phyloP scores from a whole-genome alignment of 2,329 filamentous ascomycete species.

The Cordyceps farinosa region DNA sequence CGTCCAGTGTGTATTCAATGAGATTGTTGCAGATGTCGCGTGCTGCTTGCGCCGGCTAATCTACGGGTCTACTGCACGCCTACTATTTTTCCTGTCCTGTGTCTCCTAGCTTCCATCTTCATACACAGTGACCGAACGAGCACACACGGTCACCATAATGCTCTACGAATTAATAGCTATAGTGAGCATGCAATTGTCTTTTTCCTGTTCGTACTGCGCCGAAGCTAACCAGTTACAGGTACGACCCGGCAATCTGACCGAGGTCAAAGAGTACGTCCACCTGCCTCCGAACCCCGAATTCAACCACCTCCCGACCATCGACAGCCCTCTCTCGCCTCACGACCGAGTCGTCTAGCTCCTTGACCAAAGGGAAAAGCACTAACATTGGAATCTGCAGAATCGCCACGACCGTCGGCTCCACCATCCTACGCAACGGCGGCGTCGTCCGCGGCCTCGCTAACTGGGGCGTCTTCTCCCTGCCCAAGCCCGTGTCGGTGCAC shows the following conservation, averaged over 20 bases:
- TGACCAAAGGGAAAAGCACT: constrained; percentile 8
- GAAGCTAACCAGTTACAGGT: constrained; percentile 54
- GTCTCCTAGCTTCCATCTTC: background rate
- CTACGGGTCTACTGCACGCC: constrained; percentile 23
- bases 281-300: background rate
- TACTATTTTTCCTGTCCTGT: constrained; percentile 18
- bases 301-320: constrained; percentile 8
- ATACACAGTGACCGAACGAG: constrained; percentile 12
- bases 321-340: background rate
- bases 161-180: constrained; percentile 97
- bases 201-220: background rate
- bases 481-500: constrained; percentile 72
- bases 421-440: constrained; percentile 78
- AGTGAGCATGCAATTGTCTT: constrained; percentile 52
- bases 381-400: constrained; percentile 56
- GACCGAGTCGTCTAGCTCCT: background rate
- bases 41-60: constrained; percentile 28
- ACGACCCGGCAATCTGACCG: constrained; percentile 80
- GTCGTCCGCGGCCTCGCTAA: constrained; percentile 90
- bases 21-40: background rate
- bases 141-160: constrained; percentile 56
- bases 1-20: too few species aligned
- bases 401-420: constrained; percentile 75
- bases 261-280: constrained; percentile 85
- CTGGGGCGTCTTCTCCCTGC: constrained; percentile 90